phyloP scores from a whole-genome alignment of 805 yeast genomes.

The Myxozyma kluyveri region DNA sequence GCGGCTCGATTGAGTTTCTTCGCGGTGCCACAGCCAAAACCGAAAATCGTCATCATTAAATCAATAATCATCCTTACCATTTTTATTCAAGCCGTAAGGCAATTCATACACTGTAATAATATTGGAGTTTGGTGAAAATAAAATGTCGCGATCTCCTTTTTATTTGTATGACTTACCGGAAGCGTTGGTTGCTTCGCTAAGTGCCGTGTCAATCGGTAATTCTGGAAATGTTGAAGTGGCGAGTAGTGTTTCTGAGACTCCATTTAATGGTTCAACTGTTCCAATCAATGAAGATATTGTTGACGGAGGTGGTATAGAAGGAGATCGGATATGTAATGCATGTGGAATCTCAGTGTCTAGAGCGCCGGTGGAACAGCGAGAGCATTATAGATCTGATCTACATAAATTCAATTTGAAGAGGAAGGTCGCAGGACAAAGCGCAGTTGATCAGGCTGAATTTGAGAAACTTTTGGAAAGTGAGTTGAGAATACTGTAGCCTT shows the following conservation, averaged over 20 bases:
- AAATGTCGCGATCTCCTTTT: conserved; percentile 20
- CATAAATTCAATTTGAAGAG: conserved; percentile 62
- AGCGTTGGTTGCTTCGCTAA: conserved; percentile 12
- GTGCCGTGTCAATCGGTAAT: conserved; percentile 5
- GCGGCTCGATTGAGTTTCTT: too few relatives aligned
- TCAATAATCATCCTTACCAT: too few relatives aligned
- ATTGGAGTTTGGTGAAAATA: too few relatives aligned
- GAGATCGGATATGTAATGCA: neutral
- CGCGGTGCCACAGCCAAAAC: too few relatives aligned
- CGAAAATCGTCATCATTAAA: too few relatives aligned
- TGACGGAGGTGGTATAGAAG: neutral
- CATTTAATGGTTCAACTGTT: neutral
- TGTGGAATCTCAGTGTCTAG: conserved; percentile 4
- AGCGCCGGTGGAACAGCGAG: conserved; percentile 30
- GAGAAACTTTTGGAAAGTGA: conserved; percentile 52
- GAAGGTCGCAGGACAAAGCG: conserved; percentile 44
- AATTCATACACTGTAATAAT: too few relatives aligned
- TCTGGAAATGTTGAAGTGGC: neutral
- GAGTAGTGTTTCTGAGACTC: neutral
- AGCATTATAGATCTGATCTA: conserved; percentile 57
- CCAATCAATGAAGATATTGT: neutral
- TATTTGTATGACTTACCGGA: conserved; percentile 20
- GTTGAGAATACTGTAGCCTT: neutral
- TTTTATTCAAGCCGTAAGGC: too few relatives aligned
- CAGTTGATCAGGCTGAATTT: conserved; percentile 57